Evolutionary conservation across 2,329 filamentous ascomycete species (phyloP), one percentile per base, ranked within the genome.

Genomic region (Cordyceps pruinosa): DNA sequence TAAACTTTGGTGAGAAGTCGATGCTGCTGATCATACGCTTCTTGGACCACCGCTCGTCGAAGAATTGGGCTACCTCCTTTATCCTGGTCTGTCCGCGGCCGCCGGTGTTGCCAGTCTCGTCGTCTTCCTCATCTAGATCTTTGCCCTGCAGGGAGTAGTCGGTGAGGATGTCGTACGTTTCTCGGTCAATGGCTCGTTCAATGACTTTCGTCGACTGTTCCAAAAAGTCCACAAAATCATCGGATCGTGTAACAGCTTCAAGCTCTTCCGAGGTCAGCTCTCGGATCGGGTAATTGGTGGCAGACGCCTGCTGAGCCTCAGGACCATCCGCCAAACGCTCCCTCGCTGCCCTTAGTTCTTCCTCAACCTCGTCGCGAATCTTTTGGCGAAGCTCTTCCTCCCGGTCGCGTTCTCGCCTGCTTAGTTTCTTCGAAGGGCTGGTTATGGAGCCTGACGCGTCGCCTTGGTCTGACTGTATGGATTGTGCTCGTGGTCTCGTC

Each of bases 181-280:
- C 90, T 68, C 96, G 88, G 66, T 97, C 94, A 62, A 99, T 76
- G 5, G 94, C 93, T 66, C 94, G 85, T 75, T 99, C 94, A 64
- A 99, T 93, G 49, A 99, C 92, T 73, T 97, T 99, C 57, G 90
- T 96, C 23, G 93, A 97, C 64, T 90, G 84, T 66, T 99, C 94
- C 30, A 99, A 85, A 68, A 99, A 99, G 65, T 96, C 90, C 60
- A 94, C 80, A 69, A 99, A 99, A 51, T 97, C 94, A 30, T 93
- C 86, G 1, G 93, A 97, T 56, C 88, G 88, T 25, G 90, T 94
- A 26, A 97, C 91, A 6, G 93, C 94, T 63, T 88, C 85, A 39
- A 97, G 77, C 70, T 99, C 95, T 65, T 97, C 94, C 17, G 82
- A 77, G 2, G 86, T 91, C 49, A 99, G 79, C 32, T 87, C 85